Conservation (phyloP, 73 alveolate genomes). For the Paramecium tetraurelia region DNA sequence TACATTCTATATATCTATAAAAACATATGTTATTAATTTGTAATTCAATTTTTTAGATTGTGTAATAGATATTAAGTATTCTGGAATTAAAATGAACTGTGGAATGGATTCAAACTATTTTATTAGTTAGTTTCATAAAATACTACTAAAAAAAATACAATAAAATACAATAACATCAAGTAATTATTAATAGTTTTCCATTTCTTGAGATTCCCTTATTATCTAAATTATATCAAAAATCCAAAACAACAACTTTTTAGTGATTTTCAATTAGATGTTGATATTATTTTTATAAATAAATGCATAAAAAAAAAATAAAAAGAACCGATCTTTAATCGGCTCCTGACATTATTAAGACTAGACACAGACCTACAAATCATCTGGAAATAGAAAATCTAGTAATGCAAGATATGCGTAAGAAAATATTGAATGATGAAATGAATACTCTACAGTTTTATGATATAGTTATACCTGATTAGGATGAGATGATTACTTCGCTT, state of each 20-base stretch:
- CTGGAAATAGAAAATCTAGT: constrained; percentile 10
- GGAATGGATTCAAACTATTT: too few species aligned
- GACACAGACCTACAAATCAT: constrained; percentile 1
- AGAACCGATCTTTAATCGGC: background rate
- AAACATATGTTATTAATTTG: background rate
- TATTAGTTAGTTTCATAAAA: too few species aligned
- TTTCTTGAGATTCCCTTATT: too few species aligned
- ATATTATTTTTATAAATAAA: background rate
- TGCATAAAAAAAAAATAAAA: background rate
- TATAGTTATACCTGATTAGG: constrained; percentile 21
- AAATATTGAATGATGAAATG: constrained; percentile 42
- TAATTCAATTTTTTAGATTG: too few species aligned
- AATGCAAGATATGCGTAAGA: constrained; percentile 19
- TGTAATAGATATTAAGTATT: too few species aligned
- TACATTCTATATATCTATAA: background rate
- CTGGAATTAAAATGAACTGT: too few species aligned
- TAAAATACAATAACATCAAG: too few species aligned
- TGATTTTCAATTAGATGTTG: background rate
- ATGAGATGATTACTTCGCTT: constrained; percentile 32
- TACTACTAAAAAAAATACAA: too few species aligned
- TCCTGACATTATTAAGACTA: background rate
- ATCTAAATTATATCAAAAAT: too few species aligned
- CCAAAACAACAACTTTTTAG: too few species aligned
- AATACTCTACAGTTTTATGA: constrained; percentile 38
- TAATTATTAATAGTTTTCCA: too few species aligned